These are phyloP conservation scores for Dictyostelium brefeldianum DNA, from an alignment of 78 protist genomes.

Conservation along the genomic window DNA sequence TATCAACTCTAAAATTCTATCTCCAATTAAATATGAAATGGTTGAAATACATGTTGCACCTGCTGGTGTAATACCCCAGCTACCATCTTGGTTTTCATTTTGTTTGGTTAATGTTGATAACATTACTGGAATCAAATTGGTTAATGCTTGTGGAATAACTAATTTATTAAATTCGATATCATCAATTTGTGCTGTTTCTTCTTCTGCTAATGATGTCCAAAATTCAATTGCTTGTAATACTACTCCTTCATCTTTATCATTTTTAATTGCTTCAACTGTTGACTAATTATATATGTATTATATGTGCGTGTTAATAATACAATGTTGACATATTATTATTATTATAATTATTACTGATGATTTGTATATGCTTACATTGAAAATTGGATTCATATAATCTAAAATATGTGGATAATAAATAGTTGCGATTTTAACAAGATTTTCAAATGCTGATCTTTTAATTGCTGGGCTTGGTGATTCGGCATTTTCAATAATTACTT, in stretches of 20 bases:
- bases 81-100: conserved; percentile 88
- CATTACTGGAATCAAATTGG: conserved; percentile 77
- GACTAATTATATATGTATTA: conserved; percentile 33
- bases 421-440: conserved; percentile 80
- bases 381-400: conserved; percentile 82
- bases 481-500: conserved; percentile 82
- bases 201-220: conserved; percentile 96
- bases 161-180: neutral
- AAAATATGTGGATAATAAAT: conserved; percentile 89
- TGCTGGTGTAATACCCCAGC: conserved; percentile 90
- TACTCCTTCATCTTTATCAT: conserved; percentile 84
- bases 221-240: conserved; percentile 95
- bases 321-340: neutral
- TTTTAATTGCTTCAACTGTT: conserved; percentile 77
- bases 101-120: conserved; percentile 80
- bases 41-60: conserved; percentile 90
- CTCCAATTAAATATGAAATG: conserved; percentile 74
- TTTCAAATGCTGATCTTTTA: conserved; percentile 38
- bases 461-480: neutral
- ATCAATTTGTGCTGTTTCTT: conserved; percentile 80
- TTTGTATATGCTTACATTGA: no score
- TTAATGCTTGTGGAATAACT: conserved; percentile 58
- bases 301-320: neutral
- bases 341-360: conserved; percentile 37
- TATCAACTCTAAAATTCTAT: conserved; percentile 79